Conservation (phyloP, 2,329 filamentous ascomycete genomes). For the Sarocladium kiliense region DNA sequence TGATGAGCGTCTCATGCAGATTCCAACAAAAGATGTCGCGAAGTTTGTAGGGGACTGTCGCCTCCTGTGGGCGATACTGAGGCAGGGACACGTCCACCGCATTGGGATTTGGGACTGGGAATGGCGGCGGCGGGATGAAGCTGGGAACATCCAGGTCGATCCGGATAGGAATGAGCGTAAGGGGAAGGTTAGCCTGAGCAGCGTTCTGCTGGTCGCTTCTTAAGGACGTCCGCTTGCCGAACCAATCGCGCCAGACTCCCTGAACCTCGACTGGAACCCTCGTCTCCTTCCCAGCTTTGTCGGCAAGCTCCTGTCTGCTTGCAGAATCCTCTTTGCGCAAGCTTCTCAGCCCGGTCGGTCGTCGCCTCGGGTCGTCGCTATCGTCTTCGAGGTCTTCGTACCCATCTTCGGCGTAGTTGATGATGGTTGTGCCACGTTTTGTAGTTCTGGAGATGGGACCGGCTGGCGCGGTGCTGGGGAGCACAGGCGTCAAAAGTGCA, state of each 20-base stretch:
- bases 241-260: slow-evolving; percentile 93
- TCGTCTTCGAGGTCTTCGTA: slow-evolving; percentile 76
- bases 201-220: slow-evolving; percentile 56
- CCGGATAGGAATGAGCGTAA: slow-evolving; percentile 90
- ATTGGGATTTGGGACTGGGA: slow-evolving; percentile 57
- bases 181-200: slow-evolving; percentile 69
- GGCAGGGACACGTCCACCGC: slow-evolving; percentile 67
- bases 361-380: slow-evolving; percentile 69
- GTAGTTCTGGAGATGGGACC: slow-evolving; percentile 76
- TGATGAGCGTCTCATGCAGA: slow-evolving; percentile 87
- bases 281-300: slow-evolving; percentile 81
- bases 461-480: slow-evolving; percentile 60
- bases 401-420: slow-evolving; percentile 97
- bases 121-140: slow-evolving; percentile 58
- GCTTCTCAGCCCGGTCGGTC: slow-evolving; percentile 79
- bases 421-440: slow-evolving; percentile 91
- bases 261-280: slow-evolving; percentile 74
- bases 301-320: slow-evolving; percentile 57
- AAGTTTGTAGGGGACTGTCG: slow-evolving; percentile 78
- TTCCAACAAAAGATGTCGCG: slow-evolving; percentile 99
- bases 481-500: slow-evolving; percentile 79
- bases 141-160: slow-evolving; percentile 90
- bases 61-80: slow-evolving; percentile 74
- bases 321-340: slow-evolving; percentile 69
- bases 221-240: slow-evolving; percentile 63